These are phyloP conservation scores for Eutrema heterophyllum DNA, from an alignment of 345 rosid genomes.

Conservation along the genomic window DNA sequence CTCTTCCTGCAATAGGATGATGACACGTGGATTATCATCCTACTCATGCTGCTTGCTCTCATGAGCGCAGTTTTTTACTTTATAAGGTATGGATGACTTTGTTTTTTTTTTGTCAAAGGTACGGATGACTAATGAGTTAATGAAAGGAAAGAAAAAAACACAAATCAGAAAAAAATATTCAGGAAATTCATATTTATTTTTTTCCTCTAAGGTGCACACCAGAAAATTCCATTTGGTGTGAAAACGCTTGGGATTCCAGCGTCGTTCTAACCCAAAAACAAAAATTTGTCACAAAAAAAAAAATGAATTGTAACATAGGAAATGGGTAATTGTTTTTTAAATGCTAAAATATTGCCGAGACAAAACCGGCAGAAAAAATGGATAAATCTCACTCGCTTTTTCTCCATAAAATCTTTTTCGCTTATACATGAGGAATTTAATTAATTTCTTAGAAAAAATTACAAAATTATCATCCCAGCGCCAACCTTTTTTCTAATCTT, in stretches of 20 bases:
- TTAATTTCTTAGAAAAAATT: too few species aligned
- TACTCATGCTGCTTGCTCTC: neutral
- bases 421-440: neutral
- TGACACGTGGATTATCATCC: constrained; percentile 14
- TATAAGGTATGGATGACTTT: neutral
- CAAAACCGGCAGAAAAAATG: neutral
- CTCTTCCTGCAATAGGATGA: neutral
- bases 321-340: too few species aligned
- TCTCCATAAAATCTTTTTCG: neutral
- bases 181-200: neutral
- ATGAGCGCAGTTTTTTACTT: constrained; percentile 5
- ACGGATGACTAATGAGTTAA: neutral
- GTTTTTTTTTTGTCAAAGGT: neutral
- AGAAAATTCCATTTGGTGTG: too few species aligned
- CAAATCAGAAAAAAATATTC: too few species aligned
- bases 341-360: too few species aligned
- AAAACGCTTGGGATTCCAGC: too few species aligned
- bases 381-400: neutral
- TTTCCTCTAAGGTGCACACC: neutral
- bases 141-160: neutral
- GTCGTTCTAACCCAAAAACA: too few species aligned
- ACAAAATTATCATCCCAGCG: neutral
- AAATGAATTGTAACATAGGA: too few species aligned
- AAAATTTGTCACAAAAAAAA: too few species aligned
- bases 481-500: too few species aligned